These are phyloP conservation scores for Erodium moschatum DNA, from an alignment of 441 rosid genomes.

Conservation along the genomic window DNA sequence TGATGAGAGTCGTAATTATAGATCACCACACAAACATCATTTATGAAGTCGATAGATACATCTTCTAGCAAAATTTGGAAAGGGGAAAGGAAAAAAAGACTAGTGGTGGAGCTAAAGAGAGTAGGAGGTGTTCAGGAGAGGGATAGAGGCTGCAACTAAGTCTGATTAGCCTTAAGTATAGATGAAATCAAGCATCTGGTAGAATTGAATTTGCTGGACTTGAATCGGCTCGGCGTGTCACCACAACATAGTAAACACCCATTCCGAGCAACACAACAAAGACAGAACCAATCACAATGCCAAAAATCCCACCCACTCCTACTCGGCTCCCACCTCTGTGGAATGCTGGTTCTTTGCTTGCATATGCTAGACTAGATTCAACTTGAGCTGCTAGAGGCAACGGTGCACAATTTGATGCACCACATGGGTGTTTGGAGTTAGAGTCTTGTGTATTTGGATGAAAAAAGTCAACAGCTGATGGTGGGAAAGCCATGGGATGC, in stretches of 20 bases:
- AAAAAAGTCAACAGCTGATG: slow-evolving; percentile 74
- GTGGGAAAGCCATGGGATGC: slow-evolving; percentile 67
- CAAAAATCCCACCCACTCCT: slow-evolving; percentile 39
- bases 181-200: slow-evolving; percentile 28
- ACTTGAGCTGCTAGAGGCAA: slow-evolving; percentile 62
- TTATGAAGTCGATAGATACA: neutral
- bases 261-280: slow-evolving; percentile 33
- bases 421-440: slow-evolving; percentile 23
- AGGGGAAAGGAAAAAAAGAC: neutral
- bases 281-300: slow-evolving; percentile 43
- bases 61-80: neutral
- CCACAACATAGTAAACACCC: slow-evolving; percentile 30
- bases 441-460: slow-evolving; percentile 23
- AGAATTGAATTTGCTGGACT: slow-evolving; percentile 30
- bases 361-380: slow-evolving; percentile 9
- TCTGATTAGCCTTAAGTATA: slow-evolving; percentile 11
- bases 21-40: neutral
- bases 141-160: neutral
- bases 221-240: slow-evolving; percentile 29
- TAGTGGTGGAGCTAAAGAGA: slow-evolving; percentile 8
- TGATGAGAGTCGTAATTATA: neutral
- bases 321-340: slow-evolving; percentile 24
- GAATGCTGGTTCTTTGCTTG: slow-evolving; percentile 21
- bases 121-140: slow-evolving; percentile 10
- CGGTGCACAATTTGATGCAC: slow-evolving; percentile 50